Evolutionary conservation across 345 rosid genomes (phyloP), one percentile per base, ranked within the genome.

Genomic region (Melaleuca alternifolia): DNA sequence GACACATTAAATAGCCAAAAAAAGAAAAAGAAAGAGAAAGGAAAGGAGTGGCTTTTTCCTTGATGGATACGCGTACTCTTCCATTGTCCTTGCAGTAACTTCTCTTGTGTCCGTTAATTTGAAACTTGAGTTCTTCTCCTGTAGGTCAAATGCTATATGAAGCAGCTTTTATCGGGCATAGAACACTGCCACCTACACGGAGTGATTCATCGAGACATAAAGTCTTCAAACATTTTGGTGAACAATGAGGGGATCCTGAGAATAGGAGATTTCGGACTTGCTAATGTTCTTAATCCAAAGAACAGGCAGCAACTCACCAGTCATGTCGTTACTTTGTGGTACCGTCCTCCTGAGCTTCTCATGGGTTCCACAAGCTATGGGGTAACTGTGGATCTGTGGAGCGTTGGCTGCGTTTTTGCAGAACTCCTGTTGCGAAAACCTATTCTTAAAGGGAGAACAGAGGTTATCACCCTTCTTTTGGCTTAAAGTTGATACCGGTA

Each of bases 241-340:
- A 86, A 89, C 52, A 83, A 89, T 30, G 51, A 91, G 11, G 94
- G 93, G 75, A 83, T 90, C 50, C 88, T 92, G 24, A 91, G 88
- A 87, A 83, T 92, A 61, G 93, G 89, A 53, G 94, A 92, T 54
- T 92, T 92, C 76, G 91, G 94, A 21, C 87, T 92, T 53, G 92
- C 93, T 2, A 92, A 85, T 16, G 52, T 89, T 81, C 89, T 82
- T 18, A 83, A 83, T 50, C 87, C 88, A 21, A 87, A 85, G 79
- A 81, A 86, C 51, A 84, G 62, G 8, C 92, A 87, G 56, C 86
- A 89, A 24, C 84, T 92, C 54, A 92, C 93, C 50, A 92, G 93
- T 37, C 89, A 92, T 18, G 94, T 92, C 0, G 94, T 92, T 81
- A 92, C 94, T n/a, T 88, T 91, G 7, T 91, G 94, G 94, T 90